Percentiles rank a stretch among this genome's conserved stretches.
Evolutionary conservation across 805 yeast genomes (phyloP).

Genomic region (Metschnikowia drakensbergensis): DNA sequence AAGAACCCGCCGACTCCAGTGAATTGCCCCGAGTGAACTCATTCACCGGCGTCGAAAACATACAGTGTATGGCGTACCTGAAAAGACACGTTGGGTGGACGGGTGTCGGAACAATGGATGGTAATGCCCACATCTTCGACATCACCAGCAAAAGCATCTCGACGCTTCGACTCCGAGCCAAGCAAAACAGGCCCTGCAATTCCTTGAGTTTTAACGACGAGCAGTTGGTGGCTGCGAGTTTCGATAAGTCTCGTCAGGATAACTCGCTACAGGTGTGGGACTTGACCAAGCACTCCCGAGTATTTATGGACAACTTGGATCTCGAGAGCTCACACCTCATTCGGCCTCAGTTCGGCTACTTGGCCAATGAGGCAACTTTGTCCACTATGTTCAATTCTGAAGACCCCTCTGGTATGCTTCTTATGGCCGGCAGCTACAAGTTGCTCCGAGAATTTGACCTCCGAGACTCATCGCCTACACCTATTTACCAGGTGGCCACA

Average conservation of each 20-base stretch:
- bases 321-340: constrained; percentile 48
- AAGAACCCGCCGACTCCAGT: constrained; percentile 46
- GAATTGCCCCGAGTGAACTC: constrained; percentile 50
- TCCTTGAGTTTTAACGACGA: constrained; percentile 62
- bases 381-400: constrained; percentile 54
- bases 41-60: constrained; percentile 60
- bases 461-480: constrained; percentile 47
- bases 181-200: constrained; percentile 72
- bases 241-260: constrained; percentile 75
- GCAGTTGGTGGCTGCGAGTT: constrained; percentile 70
- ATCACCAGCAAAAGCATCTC: constrained; percentile 39
- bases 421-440: constrained; percentile 75
- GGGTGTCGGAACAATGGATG: constrained; percentile 74
- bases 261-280: constrained; percentile 80
- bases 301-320: constrained; percentile 12
- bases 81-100: constrained; percentile 51
- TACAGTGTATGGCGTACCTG: constrained; percentile 67
- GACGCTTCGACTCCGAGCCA: constrained; percentile 48
- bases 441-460: constrained; percentile 74
- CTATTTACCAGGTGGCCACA: constrained; percentile 71
- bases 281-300: constrained; percentile 53
- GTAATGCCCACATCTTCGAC: constrained; percentile 61
- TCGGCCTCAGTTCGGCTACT: constrained; percentile 52
- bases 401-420: constrained; percentile 20
- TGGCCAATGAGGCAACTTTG: constrained; percentile 71